phyloP scores from a whole-genome alignment of 2,329 filamentous ascomycete genomes.

The Zymoseptoria tritici region DNA sequence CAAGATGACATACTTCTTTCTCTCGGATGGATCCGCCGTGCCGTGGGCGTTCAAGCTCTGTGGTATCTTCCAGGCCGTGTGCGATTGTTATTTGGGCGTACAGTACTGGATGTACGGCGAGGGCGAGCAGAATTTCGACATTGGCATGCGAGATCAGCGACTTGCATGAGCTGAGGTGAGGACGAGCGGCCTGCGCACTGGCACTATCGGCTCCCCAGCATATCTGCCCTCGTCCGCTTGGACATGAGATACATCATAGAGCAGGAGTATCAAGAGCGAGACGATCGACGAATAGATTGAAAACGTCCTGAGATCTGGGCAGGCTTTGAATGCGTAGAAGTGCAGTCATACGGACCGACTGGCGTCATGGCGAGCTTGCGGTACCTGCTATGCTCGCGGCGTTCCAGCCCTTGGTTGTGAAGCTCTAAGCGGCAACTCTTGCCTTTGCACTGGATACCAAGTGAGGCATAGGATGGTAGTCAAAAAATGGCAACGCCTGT shows the following conservation, averaged over 20 bases:
- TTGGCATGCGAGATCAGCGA: constrained; percentile 21
- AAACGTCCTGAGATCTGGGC: not conserved
- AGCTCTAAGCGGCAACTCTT: not conserved
- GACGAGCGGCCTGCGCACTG: not conserved
- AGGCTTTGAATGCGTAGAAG: not conserved
- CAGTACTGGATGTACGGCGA: constrained; percentile 67
- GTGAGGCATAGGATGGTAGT: not conserved
- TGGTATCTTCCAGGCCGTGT: constrained; percentile 70
- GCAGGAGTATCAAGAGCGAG: not conserved
- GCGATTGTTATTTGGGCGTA: constrained; percentile 65
- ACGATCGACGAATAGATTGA: not conserved
- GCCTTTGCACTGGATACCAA: not conserved
- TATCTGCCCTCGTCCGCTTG: not conserved
- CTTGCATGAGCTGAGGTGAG: constrained; percentile 16
- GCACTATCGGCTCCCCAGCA: not conserved
- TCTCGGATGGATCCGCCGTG: constrained; percentile 56
- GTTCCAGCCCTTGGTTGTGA: not conserved
- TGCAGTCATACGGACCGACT: not conserved
- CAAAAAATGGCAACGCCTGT: not conserved
- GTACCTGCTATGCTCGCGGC: not conserved
- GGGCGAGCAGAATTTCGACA: constrained; percentile 24
- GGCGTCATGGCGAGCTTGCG: not conserved
- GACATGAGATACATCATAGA: not conserved
- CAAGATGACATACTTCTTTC: constrained; percentile 74
- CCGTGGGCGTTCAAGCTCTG: constrained; percentile 76